Base-by-base conservation (phyloP, 202 grass and related monocot genomes). In the Panicum virgatum region DNA sequence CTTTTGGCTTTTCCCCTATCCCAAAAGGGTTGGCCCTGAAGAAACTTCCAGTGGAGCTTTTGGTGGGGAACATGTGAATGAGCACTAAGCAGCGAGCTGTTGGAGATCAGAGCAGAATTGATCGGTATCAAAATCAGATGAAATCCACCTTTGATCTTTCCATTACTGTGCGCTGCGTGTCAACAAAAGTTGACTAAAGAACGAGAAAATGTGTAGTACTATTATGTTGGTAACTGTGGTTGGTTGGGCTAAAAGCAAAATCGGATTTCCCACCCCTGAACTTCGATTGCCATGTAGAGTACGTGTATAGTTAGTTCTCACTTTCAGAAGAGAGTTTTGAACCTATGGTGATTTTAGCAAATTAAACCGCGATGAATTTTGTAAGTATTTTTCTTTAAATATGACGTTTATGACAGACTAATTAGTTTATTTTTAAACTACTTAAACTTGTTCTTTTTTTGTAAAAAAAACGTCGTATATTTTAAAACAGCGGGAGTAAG, bases 41-140 rank as follows among this genome's bases (percentile, higher is more conserved):
- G 83, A 90, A 86, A 83, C 79, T 86, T 83, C 60, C 59, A 53
- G 67, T 38, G 60, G 19, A 83, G 68, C 74, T 86, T 90, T 83
- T 69, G 61, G 74, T 83, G 80, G 79, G 67, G 53, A 74, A 48
- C 88, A 83, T 90, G 83, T 75, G 88, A 90, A 32, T 36, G 58
- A 15, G 59, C 52, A 56, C 20, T 11, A 8, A 56, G 19, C 51
- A 53, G 19, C 40, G 32, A 71, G 25, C 45, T 48, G 69, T 30
- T 58, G 42, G 9, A 22, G 62, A 80, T 80, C 62, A 62, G 76
- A 54, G 9, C 25, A 62, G n/a, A 61, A 34, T 20, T 61, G 48
- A 62, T 79, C 29, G 20, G 3, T 22, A 12, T 20, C 13, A 20
- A 45, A 69, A 61, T 82, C 83, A 78, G 57, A 82, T 30, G 29